These are phyloP conservation scores for Colletotrichum filicis DNA, from an alignment of 2,329 filamentous ascomycete species.

Conservation along the genomic window DNA sequence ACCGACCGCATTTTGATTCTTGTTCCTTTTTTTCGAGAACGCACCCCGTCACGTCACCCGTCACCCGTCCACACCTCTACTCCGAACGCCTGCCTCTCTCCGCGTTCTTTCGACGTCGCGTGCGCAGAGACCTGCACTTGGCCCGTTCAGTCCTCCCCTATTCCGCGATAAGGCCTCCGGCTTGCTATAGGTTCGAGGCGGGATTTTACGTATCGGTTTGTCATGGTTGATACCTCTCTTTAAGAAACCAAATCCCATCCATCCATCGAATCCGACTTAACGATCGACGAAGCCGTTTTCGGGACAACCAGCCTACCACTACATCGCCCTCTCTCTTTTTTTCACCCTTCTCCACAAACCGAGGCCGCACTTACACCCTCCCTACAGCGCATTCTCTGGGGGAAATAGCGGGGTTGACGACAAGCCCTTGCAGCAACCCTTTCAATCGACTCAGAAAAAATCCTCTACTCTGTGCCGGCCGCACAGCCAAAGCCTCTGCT, in stretches of 20 bases:
- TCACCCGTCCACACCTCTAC: constrained; percentile 3
- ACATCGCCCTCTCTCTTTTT: constrained; percentile 11
- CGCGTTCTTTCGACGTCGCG: not conserved
- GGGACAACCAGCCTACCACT: constrained; percentile 12
- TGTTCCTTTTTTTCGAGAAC: constrained; percentile 14
- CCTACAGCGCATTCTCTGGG: constrained; percentile 31
- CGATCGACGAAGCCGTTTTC: constrained; percentile 21
- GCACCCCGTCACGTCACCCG: constrained; percentile 28
- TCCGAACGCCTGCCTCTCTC: not conserved
- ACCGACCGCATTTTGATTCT: constrained; percentile 22
- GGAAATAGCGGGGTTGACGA: constrained; percentile 36
- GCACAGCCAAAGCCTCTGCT: constrained; percentile 18
- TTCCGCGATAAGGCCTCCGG: constrained; percentile 26
- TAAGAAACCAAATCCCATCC: constrained; percentile 25
- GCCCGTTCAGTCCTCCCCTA: constrained; percentile 31
- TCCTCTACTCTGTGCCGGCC: not conserved
- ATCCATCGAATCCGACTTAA: constrained; percentile 1
- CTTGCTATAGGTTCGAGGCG: constrained; percentile 28
- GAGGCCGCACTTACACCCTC: constrained; percentile 34
- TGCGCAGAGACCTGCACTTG: constrained; percentile 30
- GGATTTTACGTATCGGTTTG: constrained; percentile 31
- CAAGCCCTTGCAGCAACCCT: constrained; percentile 29
- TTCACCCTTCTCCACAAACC: constrained; percentile 21
- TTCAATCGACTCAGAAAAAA: constrained; percentile 10
- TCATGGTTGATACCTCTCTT: constrained; percentile 24